phyloP scores from a whole-genome alignment of 2,329 filamentous ascomycete genomes.

The Colletotrichum melonis region DNA sequence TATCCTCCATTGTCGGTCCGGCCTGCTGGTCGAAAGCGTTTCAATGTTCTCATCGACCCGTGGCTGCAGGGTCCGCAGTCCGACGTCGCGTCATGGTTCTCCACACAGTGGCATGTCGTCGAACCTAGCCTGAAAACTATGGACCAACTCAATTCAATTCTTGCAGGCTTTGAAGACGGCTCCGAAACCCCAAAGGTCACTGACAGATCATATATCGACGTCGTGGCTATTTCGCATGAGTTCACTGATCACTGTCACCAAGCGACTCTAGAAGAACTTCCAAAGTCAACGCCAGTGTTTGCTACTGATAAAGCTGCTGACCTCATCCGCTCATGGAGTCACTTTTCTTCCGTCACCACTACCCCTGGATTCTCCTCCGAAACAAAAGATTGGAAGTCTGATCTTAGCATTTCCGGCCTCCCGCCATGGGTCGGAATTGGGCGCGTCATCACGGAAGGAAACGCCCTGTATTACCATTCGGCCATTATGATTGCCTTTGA shows the following conservation, averaged over 20 bases:
- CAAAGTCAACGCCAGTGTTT: slow-evolving; percentile 65
- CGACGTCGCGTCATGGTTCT: slow-evolving; percentile 74
- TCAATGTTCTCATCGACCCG: slow-evolving; percentile 74
- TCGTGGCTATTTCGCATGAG: slow-evolving; percentile 71
- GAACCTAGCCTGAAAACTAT: slow-evolving; percentile 66
- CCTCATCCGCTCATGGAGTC: slow-evolving; percentile 66
- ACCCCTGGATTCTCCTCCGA: slow-evolving; percentile 56
- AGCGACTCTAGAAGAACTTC: slow-evolving; percentile 67
- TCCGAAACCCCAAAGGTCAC: slow-evolving; percentile 27
- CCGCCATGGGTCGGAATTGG: slow-evolving; percentile 72
- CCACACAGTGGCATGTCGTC: slow-evolving; percentile 71
- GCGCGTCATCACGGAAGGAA: slow-evolving; percentile 63
- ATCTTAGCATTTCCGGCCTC: slow-evolving; percentile 45
- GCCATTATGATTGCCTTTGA: slow-evolving; percentile 69
- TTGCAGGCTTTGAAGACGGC: slow-evolving; percentile 58
- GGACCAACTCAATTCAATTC: slow-evolving; percentile 63
- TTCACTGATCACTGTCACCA: slow-evolving; percentile 77
- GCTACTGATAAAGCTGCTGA: slow-evolving; percentile 68
- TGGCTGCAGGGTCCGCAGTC: slow-evolving; percentile 73
- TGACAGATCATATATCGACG: slow-evolving; percentile 61
- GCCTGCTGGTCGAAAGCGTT: slow-evolving; percentile 62
- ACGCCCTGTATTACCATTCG: slow-evolving; percentile 70
- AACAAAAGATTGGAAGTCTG: slow-evolving; percentile 39
- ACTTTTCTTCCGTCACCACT: slow-evolving; percentile 67
- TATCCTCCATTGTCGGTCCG: slow-evolving; percentile 56